phyloP scores from a whole-genome alignment of 1,284 basidiomycete species.

The Rhodotorula sp. region DNA sequence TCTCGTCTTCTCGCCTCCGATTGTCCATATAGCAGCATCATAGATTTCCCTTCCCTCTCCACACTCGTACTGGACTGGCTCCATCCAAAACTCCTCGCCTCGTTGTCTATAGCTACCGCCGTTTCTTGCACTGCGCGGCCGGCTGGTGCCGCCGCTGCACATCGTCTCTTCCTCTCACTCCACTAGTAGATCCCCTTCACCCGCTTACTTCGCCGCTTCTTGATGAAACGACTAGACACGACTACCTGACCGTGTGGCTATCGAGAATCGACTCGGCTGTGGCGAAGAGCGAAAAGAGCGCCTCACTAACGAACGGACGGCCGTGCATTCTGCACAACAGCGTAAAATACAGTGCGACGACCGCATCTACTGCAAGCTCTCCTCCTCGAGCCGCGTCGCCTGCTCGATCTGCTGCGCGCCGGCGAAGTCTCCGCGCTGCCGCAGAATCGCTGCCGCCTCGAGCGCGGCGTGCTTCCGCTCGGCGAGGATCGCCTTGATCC shows the following conservation, averaged over 20 bases:
- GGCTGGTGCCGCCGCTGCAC: too few relatives aligned
- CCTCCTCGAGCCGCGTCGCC: slow-evolving; percentile 7
- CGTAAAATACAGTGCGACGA: too few relatives aligned
- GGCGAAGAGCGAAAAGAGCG: too few relatives aligned
- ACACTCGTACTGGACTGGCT: not conserved
- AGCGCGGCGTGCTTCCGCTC: slow-evolving; percentile 82
- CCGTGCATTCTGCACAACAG: not conserved
- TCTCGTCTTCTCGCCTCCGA: not conserved
- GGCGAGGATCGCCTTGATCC: slow-evolving; percentile 90
- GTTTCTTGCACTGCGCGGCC: not conserved
- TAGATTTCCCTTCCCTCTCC: not conserved
- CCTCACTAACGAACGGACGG: not conserved
- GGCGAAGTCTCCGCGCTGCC: slow-evolving; percentile 19
- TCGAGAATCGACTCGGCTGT: too few relatives aligned
- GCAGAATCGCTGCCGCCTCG: slow-evolving; percentile 59
- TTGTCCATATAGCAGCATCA: not conserved
- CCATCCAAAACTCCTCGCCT: not conserved
- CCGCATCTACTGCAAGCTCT: not conserved
- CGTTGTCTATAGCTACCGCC: not conserved
- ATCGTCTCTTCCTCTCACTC: too few relatives aligned
- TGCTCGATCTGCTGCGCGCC: slow-evolving; percentile 15
- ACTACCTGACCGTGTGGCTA: not conserved
- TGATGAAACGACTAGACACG: not conserved
- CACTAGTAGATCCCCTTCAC: too few relatives aligned
- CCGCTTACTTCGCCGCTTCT: not conserved